phyloP scores from a whole-genome alignment of 2,329 filamentous ascomycete genomes.

The Pezicula neosporulosa region DNA sequence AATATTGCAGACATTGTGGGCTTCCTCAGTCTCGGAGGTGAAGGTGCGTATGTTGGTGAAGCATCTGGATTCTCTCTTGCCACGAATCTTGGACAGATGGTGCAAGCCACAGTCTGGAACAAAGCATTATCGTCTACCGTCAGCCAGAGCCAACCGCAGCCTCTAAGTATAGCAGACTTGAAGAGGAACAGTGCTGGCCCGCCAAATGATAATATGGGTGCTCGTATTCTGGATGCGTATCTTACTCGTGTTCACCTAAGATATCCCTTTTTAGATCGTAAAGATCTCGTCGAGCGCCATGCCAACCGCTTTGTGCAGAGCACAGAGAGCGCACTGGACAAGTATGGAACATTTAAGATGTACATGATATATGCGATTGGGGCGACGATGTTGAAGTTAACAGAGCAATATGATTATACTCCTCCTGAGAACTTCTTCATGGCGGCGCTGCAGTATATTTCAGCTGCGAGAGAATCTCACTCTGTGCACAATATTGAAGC shows the following conservation, averaged over 20 bases:
- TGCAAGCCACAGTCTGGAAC: conserved; percentile 50
- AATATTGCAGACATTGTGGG: conserved; percentile 44
- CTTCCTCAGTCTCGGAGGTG: conserved; percentile 44
- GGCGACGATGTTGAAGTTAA: conserved; percentile 43
- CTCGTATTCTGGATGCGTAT: conserved; percentile 40
- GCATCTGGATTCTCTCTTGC: conserved; percentile 47
- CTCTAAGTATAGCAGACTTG: conserved; percentile 32
- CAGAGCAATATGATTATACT: conserved; percentile 39
- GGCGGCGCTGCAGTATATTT: conserved; percentile 44
- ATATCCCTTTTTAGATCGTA: conserved; percentile 46
- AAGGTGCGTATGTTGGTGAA: conserved; percentile 45
- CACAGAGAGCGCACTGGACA: conserved; percentile 33
- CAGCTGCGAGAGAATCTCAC: conserved; percentile 43
- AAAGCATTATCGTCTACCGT: conserved; percentile 36
- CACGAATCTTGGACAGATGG: conserved; percentile 48
- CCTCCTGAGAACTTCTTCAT: conserved; percentile 42
- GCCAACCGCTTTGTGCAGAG: conserved; percentile 33
- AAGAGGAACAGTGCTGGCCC: conserved; percentile 40
- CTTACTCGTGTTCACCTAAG: conserved; percentile 41
- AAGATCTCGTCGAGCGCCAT: conserved; percentile 41
- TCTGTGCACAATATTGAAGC: conserved; percentile 49
- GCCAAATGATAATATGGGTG: conserved; percentile 41
- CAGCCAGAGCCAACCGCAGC: conserved; percentile 14
- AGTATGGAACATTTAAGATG: conserved; percentile 46
- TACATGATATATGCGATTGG: conserved; percentile 51